Evolutionary conservation across 306 rosid genomes (phyloP), one percentile per base, ranked within the genome.

Genomic region (Begonia peltatifolia): DNA sequence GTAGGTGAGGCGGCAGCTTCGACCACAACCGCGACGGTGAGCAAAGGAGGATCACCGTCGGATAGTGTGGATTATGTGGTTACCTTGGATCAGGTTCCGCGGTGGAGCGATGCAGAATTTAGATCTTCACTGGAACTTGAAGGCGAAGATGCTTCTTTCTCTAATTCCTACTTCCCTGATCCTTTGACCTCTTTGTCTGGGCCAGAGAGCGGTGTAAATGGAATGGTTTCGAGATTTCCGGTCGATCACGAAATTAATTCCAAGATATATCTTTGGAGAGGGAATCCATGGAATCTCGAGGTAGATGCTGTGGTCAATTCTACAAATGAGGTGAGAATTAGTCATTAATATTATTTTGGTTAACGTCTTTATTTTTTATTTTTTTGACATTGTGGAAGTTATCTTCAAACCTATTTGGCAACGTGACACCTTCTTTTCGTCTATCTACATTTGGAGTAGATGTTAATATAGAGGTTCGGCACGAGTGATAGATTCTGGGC

Each of bases 291-390:
- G 99, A 92, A 83, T 73, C 87, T 92, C 38, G 99, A 87, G 73
- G 99, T 86, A 63, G 99, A 92, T 77, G 96, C 96, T 44, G 94
- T 92, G 50, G 96, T 92, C 55, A 92, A 92, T 76, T 83, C 99
- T 3, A 86, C 96, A 48, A 92, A 86, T 65, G 99, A 92, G 88
- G 99, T 83, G 23, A 67, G 85, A 56, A 23, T 38, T 60, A 25
- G 13, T 54, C 38, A 30, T 30, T 30, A 30, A 30, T 30, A 30
- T 30, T 30, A 30, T 30, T 30, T 30, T 30, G 8, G 7, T 6
- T 30, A 30, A 30, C 38, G 38, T 30, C 38, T 30, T 9, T 30
- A 30, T 30, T 30, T 30, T 30, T 30, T 20, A 1, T 20, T 44
- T 44, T 44, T 10, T 43, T 13, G n/a, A 12, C 0, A 10, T n/a